Evolutionary conservation across 495 filamentous ascomycete species (phyloP).

Genomic region (Amniculicola lignicola): DNA sequence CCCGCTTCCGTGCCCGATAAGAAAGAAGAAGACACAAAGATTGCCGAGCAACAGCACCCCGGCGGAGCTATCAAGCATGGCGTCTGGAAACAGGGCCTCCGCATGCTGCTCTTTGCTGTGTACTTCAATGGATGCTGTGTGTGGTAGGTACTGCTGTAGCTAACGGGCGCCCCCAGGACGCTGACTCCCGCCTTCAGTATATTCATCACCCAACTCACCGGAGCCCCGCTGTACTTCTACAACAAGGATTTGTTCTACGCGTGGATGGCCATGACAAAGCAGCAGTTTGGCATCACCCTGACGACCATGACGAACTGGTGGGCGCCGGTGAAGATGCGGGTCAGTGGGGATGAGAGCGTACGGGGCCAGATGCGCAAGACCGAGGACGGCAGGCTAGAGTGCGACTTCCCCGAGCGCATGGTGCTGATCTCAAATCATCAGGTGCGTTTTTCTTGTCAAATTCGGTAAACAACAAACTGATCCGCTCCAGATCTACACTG

Average conservation of each 20-base stretch:
- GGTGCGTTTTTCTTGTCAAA: constrained; percentile 35
- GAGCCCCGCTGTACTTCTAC: constrained; percentile 65
- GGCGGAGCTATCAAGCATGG: constrained; percentile 68
- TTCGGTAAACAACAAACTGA: neutral
- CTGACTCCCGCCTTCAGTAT: constrained; percentile 46
- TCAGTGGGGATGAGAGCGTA: constrained; percentile 73
- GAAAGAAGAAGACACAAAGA: constrained; percentile 11
- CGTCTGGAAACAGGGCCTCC: constrained; percentile 58
- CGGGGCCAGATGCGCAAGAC: constrained; percentile 63
- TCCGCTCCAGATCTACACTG: constrained; percentile 60
- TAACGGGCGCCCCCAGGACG: constrained; percentile 16
- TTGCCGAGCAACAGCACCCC: constrained; percentile 48
- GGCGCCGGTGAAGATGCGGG: constrained; percentile 69
- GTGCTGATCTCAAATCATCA: constrained; percentile 84
- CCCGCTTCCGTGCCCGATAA: constrained; percentile 22
- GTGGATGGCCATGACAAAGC: constrained; percentile 75
- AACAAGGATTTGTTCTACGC: constrained; percentile 68
- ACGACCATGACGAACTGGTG: constrained; percentile 80
- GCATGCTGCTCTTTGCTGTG: constrained; percentile 58
- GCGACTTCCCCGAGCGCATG: constrained; percentile 70
- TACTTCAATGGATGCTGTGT: constrained; percentile 61
- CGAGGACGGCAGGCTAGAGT: constrained; percentile 64
- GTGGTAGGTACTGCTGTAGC: constrained; percentile 22
- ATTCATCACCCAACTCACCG: constrained; percentile 62
- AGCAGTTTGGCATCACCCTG: constrained; percentile 67